Base-by-base conservation (phyloP, 1,139 yeast species). In the Keqinozyma sinolaborantium region DNA sequence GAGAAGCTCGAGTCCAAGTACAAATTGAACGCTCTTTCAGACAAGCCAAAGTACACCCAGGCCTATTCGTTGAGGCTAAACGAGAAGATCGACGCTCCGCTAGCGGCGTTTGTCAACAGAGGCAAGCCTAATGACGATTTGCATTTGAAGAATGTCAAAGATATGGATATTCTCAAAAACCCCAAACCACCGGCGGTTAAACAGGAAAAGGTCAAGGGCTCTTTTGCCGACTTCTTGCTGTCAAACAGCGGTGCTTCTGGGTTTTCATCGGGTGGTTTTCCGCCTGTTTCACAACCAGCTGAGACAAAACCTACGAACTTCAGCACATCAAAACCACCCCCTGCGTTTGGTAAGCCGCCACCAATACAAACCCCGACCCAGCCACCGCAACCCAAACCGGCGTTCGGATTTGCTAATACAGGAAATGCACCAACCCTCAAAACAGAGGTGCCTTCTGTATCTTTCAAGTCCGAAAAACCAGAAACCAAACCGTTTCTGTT, bases 61-160 rank as follows among this genome's bases (percentile, higher is more conserved):
- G 70, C 83, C 0, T 81, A 67, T 48, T 73, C 88, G 1, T 39
- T 47, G 2, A 70, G 69, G 32, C 62, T 85, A 14, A 78, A 82
- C 39, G 39, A 41, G 2, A 77, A 76, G 46, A 48, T 47, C 5
- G 57, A 58, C 3, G 47, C 46, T n/a, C 39, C 48, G 7, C 48
- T 68, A 27, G 52, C 51, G 13, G 42, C 44, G 12, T 57, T 64
- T 31, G 58, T 76, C 6, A 65, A 71, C 35, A 51, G 58, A 31
- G 77, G 77, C 1, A 40, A 40, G 20, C 47, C 66, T 3, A 66
- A 65, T 34, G 36, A 39, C 6, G 40, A 56, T 26, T 49, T 63
- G 29, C 42, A 44, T 5, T 38, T 57, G 25, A 36, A 16, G 16
- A 14, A 31, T 21, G 29, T 20, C 6, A 23, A 24, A 11, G 24